Percentiles rank a stretch among this genome's conserved stretches.
Evolutionary conservation across 345 rosid species (phyloP).

Genomic region (Mangifera indica): DNA sequence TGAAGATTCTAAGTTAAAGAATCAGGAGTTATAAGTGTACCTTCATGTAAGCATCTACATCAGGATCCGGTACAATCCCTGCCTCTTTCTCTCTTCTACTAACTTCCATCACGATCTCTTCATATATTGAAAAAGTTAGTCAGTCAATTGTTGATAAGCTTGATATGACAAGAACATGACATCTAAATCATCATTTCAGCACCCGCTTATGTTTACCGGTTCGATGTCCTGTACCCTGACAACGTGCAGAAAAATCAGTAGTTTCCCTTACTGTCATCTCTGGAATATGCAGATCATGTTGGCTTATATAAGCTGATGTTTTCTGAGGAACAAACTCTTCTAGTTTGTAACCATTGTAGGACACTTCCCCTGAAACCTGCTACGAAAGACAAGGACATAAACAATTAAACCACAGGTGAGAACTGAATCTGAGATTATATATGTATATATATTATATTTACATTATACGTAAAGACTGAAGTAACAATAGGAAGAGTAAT

Average conservation of each 20-base stretch:
- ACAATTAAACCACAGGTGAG: neutral
- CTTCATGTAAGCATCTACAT: constrained; percentile 45
- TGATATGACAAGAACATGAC: neutral
- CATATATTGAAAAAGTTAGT: neutral
- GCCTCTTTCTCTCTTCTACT: constrained; percentile 32
- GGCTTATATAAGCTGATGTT: constrained; percentile 39
- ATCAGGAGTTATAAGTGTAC: constrained; percentile 1
- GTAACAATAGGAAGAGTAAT: neutral
- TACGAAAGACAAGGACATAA: neutral
- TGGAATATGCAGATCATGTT: constrained; percentile 37
- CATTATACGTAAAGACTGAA: no score
- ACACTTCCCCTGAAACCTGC: constrained; percentile 36
- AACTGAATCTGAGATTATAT: neutral
- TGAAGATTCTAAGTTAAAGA: neutral
- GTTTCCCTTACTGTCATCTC: constrained; percentile 43
- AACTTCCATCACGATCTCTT: constrained; percentile 29
- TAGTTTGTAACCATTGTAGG: constrained; percentile 34
- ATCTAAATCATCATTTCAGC: neutral
- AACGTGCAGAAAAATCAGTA: constrained; percentile 37
- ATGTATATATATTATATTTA: neutral
- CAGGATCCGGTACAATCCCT: constrained; percentile 36
- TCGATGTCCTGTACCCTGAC: constrained; percentile 36
- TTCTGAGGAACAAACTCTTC: constrained; percentile 43
- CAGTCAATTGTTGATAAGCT: neutral
- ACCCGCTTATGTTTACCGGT: constrained; percentile 26